These are phyloP conservation scores for Salix arbutifolia DNA, from an alignment of 345 rosid species.

Conservation along the genomic window DNA sequence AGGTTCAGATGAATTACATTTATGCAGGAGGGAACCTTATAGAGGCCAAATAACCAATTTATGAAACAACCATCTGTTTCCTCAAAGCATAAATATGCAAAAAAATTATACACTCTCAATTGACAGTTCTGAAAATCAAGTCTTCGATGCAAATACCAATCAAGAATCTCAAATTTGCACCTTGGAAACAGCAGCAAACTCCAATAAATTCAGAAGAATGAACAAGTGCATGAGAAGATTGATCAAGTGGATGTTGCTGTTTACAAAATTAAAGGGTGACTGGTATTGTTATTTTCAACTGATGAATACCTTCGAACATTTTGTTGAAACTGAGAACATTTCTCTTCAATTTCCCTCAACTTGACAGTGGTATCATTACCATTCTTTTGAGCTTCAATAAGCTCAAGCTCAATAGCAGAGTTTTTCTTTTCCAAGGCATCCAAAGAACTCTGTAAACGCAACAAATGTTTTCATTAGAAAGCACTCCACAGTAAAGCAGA, in stretches of 20 bases:
- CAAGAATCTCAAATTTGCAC: too few relatives aligned
- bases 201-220: background rate
- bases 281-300: background rate
- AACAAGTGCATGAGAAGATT: background rate
- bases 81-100: background rate
- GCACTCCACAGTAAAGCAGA: background rate
- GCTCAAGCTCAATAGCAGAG: slow-evolving; percentile 60
- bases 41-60: background rate
- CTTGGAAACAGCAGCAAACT: background rate
- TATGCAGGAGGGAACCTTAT: background rate
- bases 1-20: background rate
- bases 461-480: background rate
- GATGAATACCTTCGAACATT: slow-evolving; percentile 55
- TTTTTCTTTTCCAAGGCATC: slow-evolving; percentile 65
- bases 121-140: too few relatives aligned
- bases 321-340: slow-evolving; percentile 63
- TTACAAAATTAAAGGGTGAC: background rate
- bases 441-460: slow-evolving; percentile 50
- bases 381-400: slow-evolving; percentile 53
- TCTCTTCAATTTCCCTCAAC: slow-evolving; percentile 61
- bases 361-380: slow-evolving; percentile 46
- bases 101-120: too few relatives aligned
- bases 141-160: too few relatives aligned
- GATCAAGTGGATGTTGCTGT: background rate
- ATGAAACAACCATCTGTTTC: background rate